Evolutionary conservation across 2,329 filamentous ascomycete genomes (phyloP), one percentile per base, ranked within the genome.

Genomic region (Clarireedia monteithiana): DNA sequence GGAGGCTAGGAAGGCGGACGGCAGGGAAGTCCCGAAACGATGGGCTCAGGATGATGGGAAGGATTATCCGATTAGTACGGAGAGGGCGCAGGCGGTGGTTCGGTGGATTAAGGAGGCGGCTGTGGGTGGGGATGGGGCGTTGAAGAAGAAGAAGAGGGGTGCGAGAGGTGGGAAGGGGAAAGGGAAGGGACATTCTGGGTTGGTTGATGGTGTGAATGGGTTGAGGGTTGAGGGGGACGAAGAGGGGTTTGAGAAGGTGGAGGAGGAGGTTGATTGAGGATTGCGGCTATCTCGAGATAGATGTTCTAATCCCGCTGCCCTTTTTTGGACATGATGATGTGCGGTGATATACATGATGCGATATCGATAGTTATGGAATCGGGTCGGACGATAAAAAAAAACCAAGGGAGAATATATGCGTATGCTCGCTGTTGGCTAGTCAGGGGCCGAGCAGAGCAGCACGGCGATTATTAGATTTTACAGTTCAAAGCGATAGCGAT

Each of bases 41-140:
- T 86, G 82, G 82, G 78, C 80, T 5, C 77, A 82, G 55, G 84
- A 86, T 52, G 81, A 85, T 58, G 80, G 78, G 0, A 82, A 81
- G 64, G 85, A 89, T 61, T 88, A 87, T 67, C 81, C 82, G 2
- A 83, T 89, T 60, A 76, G 79, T 17, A 88, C 86, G 1, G 84
- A 88, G 60, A 78, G 88, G 23, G 87, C 88, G 0, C 77, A 82
- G 48, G 79, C 81, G 17, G 82, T 92, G 57, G 80, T 83, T 0
- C 73, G 80, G 44, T 94, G 89, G 88, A 79, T 92, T 23, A 72
- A 72, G 49, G 77, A 85, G 57, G 82, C 80, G 0, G 82, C 80
- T 23, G 53, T 67, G 46, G 66, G 68, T 9, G 63, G 65, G 26
- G 66, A 67, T 45, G 58, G 56, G 15, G 62, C 61, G 24, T 62